Conservation (phyloP, 2,329 filamentous ascomycete species). For the Clonostachys rhizophaga region DNA sequence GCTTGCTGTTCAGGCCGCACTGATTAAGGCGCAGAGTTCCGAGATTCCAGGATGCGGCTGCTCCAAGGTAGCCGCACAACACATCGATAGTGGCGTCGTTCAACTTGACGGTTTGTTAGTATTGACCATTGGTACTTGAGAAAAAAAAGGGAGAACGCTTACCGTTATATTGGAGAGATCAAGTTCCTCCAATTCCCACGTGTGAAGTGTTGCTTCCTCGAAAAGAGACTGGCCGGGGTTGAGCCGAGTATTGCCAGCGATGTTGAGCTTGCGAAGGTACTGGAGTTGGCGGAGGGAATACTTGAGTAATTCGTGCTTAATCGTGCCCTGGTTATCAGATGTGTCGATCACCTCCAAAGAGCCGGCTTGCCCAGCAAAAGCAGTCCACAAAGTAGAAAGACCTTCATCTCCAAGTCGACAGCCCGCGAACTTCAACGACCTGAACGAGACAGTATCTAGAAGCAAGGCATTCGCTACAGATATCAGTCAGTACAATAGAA, state of each 20-base stretch:
- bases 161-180: conserved; percentile 51
- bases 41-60: conserved; percentile 31
- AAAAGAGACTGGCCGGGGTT: conserved; percentile 38
- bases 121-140: background rate
- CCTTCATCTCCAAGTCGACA: conserved; percentile 46
- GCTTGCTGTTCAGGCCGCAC: conserved; percentile 44
- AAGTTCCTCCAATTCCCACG: conserved; percentile 46
- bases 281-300: conserved; percentile 35
- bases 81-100: conserved; percentile 42
- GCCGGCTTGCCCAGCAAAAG: conserved; percentile 36
- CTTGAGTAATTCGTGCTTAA: conserved; percentile 40
- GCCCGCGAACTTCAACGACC: conserved; percentile 42
- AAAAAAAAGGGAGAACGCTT: conserved; percentile 6
- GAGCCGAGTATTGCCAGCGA: conserved; percentile 45
- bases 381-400: conserved; percentile 41
- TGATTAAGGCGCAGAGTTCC: conserved; percentile 42
- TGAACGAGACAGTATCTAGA: conserved; percentile 31
- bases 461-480: conserved; percentile 21
- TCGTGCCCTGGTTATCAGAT: conserved; percentile 46
- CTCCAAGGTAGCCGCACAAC: conserved; percentile 39
- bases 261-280: conserved; percentile 41
- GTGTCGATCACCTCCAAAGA: conserved; percentile 44
- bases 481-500: background rate
- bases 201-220: conserved; percentile 32
- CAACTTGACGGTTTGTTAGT: conserved; percentile 23